Base-by-base conservation (phyloP, 129 eudicot species). In the Saussurea involucrata region DNA sequence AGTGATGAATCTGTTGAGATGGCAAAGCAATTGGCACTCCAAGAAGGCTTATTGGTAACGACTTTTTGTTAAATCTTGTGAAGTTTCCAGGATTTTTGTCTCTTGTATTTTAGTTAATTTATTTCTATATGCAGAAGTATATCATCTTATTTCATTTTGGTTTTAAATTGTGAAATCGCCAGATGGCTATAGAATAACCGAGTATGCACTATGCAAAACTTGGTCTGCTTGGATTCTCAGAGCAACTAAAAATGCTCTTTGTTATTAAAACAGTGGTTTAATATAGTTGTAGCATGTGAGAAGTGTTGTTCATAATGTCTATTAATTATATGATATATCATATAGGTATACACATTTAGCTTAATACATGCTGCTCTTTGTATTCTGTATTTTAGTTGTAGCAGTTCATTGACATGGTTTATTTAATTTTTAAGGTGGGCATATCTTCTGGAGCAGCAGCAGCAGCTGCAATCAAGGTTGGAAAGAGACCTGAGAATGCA, bases 361-460 rank as follows among this genome's bases (percentile, higher is more conserved):
- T n/a, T n/a, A n/a, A n/a, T 63, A 65, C 61, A 76, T 15, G 32
- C 9, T 42, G 53, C 53, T 42, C 53, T 4, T n/a, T n/a, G n/a
- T n/a, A n/a, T n/a, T n/a, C n/a, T n/a, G n/a, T n/a, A n/a, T n/a
- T n/a, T n/a, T n/a, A n/a, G n/a, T n/a, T n/a, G n/a, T n/a, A n/a
- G n/a, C 55, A 5, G 22, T 10, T 55, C 29, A 36, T 71, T 72
- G 37, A 72, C 73, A 22, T 49, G 18, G 21, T 63, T 69, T 24
- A 6, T 40, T 77, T 4, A 28, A 32, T 13, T 57, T 55, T 49
- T 28, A 82, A 95, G 99, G 99, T 95, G 68, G 99, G 99, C 55
- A 95, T 95, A 78, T 95, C 99, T 61, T 95, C 99, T 61, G 99
- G 99, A 82, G 99, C 99, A 6, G 99, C 98, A 0, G 98, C 97